Evolutionary conservation across 176 grass and related monocot species (phyloP), one percentile per base, ranked within the genome.

Genomic region (Juncus inflexus): DNA sequence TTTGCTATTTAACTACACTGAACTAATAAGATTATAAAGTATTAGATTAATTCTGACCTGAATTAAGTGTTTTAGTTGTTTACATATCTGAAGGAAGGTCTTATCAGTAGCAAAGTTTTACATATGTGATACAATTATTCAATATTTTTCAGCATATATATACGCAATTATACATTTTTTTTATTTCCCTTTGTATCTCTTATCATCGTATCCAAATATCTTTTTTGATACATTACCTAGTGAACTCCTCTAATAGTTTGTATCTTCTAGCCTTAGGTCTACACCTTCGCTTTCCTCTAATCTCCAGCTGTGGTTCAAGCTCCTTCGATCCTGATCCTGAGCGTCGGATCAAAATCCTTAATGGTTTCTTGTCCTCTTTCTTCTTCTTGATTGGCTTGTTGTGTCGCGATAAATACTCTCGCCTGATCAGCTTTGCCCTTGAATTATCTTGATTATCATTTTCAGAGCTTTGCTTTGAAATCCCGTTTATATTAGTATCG

Each of bases 201-300:
- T 70, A 42, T 6, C 53, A 58, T 70, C 28, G 36, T 41, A 70
- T 70, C 7, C 40, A 8, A 70, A 70, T 6, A 7, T 12, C 55
- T 39, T 70, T 41, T 2, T 9, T 56, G 13, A 58, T 70, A 12
- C 8, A 56, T 58, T 70, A 70, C 53, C 88, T 90, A 59, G 78
- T 85, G 42, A 99, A 79, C 61, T 99, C 94, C n/a, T 90, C 73
- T 12, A 99, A 90, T 40, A 99, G 86, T 66, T 82, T 99, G 70
- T 99, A 99, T 79, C 85, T 84, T 61, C 54, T 78, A 28, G 80
- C 89, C 75, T 63, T 86, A 19, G 80, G 62, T 71, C 75, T 80
- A 52, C 80, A 75, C 14, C 68, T 60, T 38, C 71, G 15, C 71
- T 77, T 86, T 37, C 73, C 73, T 1, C 77, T 78, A 62, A 58